Evolutionary conservation across 495 filamentous ascomycete genomes (phyloP).

Genomic region (Penicillium nucicola): DNA sequence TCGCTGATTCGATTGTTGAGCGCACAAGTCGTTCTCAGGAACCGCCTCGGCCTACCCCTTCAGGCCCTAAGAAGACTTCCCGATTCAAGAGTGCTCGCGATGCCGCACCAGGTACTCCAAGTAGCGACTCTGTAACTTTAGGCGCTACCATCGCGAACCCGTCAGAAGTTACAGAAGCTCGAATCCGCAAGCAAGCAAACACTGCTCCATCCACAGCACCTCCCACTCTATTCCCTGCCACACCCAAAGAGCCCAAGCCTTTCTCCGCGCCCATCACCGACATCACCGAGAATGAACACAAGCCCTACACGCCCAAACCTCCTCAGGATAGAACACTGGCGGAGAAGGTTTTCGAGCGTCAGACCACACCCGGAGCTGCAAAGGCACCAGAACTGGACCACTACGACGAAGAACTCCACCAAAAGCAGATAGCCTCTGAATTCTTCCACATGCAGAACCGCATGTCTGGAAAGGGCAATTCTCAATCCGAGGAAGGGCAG

Average conservation of each 20-base stretch:
- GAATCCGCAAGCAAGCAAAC: conserved; percentile 16
- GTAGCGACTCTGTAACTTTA: conserved; percentile 5
- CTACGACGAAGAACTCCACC: conserved; percentile 67
- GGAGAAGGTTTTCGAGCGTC: conserved; percentile 60
- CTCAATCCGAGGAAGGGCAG: conserved; percentile 55
- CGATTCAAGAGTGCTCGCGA: conserved; percentile 41
- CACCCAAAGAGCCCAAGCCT: conserved; percentile 40
- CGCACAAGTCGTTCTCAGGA: conserved; percentile 26
- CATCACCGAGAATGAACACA: conserved; percentile 8
- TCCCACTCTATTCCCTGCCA: conserved; percentile 42
- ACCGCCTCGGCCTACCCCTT: conserved; percentile 1
- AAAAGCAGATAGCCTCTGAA: conserved; percentile 74
- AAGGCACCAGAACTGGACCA: conserved; percentile 61
- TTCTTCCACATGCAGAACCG: conserved; percentile 76
- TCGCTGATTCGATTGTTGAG: conserved; percentile 49
- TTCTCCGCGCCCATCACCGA: conserved; percentile 45
- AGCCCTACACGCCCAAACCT: conserved; percentile 32
- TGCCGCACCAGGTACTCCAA: conserved; percentile 2
- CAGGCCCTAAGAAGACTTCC: conserved; percentile 39
- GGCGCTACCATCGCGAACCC: conserved; percentile 3
- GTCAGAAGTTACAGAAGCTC: conserved; percentile 13
- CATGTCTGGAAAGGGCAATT: conserved; percentile 79
- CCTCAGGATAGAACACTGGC: conserved; percentile 58
- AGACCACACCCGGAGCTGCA: conserved; percentile 21
- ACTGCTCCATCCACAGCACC: conserved; percentile 17